A percentile compares a stretch with the other conserved stretches of the same genome.
Evolutionary conservation across 495 filamentous ascomycete species (phyloP).

Genomic region (Neurospora sp.): DNA sequence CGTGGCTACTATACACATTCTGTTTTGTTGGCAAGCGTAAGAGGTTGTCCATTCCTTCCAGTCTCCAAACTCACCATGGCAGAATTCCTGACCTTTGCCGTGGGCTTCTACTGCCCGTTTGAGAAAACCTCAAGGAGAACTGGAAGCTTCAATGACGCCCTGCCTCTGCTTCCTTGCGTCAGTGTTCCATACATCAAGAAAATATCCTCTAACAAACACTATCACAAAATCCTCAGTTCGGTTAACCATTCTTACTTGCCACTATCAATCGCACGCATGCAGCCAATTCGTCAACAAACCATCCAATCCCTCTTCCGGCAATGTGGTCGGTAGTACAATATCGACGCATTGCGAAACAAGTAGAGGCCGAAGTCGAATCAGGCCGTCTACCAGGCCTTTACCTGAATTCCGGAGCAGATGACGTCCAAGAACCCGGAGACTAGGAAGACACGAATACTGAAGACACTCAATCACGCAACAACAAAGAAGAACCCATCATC

Average conservation of each 20-base stretch:
- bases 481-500: conserved; percentile 7
- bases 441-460: neutral
- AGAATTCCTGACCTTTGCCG: neutral
- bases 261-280: neutral
- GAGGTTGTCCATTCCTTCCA: neutral
- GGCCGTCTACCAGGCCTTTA: neutral
- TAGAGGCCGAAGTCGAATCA: neutral
- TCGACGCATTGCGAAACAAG: conserved; percentile 3
- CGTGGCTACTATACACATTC: neutral
- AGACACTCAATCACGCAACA: neutral
- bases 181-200: neutral
- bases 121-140: neutral
- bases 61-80: neutral
- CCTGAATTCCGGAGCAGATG: neutral
- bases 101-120: neutral
- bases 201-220: neutral
- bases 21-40: neutral
- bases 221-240: neutral
- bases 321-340: conserved; percentile 9
- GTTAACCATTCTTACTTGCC: neutral
- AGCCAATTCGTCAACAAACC: neutral
- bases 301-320: neutral
- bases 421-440: neutral
- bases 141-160: neutral
- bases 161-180: neutral